Percentiles rank a stretch among this genome's conserved stretches.
Evolutionary conservation across 2,329 filamentous ascomycete species (phyloP).

Genomic region (Fusarium denticulatum): DNA sequence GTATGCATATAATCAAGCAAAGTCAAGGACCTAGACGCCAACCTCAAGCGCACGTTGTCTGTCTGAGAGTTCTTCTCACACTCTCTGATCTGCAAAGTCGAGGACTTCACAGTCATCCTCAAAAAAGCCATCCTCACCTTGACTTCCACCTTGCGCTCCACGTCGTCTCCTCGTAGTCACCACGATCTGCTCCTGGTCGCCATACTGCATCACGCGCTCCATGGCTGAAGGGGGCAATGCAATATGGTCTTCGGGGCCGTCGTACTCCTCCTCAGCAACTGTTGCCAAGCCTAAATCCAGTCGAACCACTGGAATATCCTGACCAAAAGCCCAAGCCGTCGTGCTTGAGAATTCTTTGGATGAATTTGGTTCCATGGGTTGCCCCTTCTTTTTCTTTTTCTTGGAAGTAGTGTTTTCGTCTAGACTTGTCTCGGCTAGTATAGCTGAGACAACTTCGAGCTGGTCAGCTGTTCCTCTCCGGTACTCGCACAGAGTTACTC

Average conservation of each 20-base stretch:
- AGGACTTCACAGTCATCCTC: slow-evolving; percentile 93
- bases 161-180: slow-evolving; percentile 80
- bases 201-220: slow-evolving; percentile 68
- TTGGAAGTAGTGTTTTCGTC: slow-evolving; percentile 51
- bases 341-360: slow-evolving; percentile 27
- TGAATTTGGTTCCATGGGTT: slow-evolving; percentile 32
- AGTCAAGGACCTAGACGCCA: slow-evolving; percentile 27
- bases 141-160: slow-evolving; percentile 57
- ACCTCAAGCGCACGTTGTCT: slow-evolving; percentile 14
- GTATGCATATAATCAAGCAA: slow-evolving; percentile 36
- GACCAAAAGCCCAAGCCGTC: slow-evolving; percentile 68
- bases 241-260: slow-evolving; percentile 63
- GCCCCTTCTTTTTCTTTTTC: slow-evolving; percentile 51
- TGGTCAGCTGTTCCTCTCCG: slow-evolving; percentile 47
- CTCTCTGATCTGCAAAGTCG: slow-evolving; percentile 81
- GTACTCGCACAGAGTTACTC: slow-evolving; percentile 81
- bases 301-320: slow-evolving; percentile 60
- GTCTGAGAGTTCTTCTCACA: slow-evolving; percentile 52
- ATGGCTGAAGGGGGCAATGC: slow-evolving; percentile 71
- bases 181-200: slow-evolving; percentile 80
- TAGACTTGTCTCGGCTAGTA: slow-evolving; percentile 54
- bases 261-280: slow-evolving; percentile 63
- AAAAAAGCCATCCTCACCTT: slow-evolving; percentile 81
- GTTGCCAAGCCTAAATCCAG: slow-evolving; percentile 62
- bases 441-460: slow-evolving; percentile 50